phyloP scores from a whole-genome alignment of 2,329 filamentous ascomycete genomes.

The Penicillium occitanis region DNA sequence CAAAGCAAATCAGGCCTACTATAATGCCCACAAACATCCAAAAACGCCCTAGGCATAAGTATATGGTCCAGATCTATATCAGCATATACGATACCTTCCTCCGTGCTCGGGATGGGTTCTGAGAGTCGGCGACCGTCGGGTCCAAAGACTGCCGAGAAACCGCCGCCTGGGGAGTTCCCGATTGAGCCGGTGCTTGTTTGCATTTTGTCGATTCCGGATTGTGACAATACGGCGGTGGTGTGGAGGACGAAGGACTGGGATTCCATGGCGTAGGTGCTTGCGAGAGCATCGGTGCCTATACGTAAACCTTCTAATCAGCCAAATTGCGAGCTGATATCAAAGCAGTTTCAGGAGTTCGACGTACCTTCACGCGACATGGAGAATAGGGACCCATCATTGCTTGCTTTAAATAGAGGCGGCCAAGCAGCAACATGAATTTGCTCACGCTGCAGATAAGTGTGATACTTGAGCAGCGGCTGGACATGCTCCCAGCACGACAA shows the following conservation, averaged over 20 bases:
- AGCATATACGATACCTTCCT: constrained; percentile 34
- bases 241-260: constrained; percentile 46
- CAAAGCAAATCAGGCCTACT: constrained; percentile 54
- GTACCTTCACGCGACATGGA: background rate
- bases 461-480: constrained; percentile 53
- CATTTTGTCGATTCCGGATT: constrained; percentile 43
- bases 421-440: constrained; percentile 53
- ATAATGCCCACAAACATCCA: constrained; percentile 53
- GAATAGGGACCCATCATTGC: background rate
- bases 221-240: constrained; percentile 43
- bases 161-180: background rate
- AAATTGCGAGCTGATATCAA: background rate
- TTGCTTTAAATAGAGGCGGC: constrained; percentile 33
- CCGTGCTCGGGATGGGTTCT: background rate
- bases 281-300: constrained; percentile 21
- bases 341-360: background rate
- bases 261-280: constrained; percentile 46
- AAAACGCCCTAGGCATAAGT: constrained; percentile 26
- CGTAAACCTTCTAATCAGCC: background rate
- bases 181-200: constrained; percentile 37
- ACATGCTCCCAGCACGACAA: constrained; percentile 55
- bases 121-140: background rate
- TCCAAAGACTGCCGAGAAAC: background rate
- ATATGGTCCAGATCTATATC: constrained; percentile 48
- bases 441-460: constrained; percentile 47